A percentile compares a stretch with the other conserved stretches of the same genome.
phyloP scores from a whole-genome alignment of 73 alveolate species.

The Effrenium voratum region DNA sequence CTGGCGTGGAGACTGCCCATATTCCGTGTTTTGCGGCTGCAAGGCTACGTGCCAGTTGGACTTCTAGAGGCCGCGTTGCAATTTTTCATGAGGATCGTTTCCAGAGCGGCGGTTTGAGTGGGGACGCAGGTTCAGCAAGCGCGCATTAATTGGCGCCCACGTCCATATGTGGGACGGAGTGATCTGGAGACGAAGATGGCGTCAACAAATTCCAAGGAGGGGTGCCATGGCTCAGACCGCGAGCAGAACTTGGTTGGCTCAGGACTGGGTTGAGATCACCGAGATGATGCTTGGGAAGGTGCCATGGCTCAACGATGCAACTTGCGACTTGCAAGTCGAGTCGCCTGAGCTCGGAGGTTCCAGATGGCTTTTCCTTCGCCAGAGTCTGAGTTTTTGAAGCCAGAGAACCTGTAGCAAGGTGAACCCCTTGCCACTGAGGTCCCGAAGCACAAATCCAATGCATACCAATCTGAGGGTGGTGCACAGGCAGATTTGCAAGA shows the following conservation, averaged over 20 bases:
- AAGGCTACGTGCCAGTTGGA: constrained; percentile 50
- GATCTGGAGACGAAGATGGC: constrained; percentile 95
- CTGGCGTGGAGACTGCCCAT: background rate
- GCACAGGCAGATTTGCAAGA: background rate
- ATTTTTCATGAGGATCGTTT: no score
- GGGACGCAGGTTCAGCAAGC: constrained; percentile 87
- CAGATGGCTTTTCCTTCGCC: constrained; percentile 51
- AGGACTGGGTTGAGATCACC: constrained; percentile 96
- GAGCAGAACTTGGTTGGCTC: background rate
- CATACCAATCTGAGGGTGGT: constrained; percentile 52
- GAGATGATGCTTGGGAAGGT: constrained; percentile 97
- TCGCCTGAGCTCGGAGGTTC: background rate
- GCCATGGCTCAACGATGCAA: background rate
- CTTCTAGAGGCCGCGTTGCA: constrained; percentile 27
- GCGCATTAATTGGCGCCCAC: constrained; percentile 90
- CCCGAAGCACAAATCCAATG: constrained; percentile 63
- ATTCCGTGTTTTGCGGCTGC: background rate
- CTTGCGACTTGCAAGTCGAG: background rate
- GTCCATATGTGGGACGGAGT: constrained; percentile 95
- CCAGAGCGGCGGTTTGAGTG: no score
- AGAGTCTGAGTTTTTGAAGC: background rate
- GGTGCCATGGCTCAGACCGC: background rate
- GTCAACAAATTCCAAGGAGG: constrained; percentile 60
- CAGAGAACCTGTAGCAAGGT: background rate
- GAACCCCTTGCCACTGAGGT: background rate